These are phyloP conservation scores for Fraxinus paxiana DNA, from an alignment of 305 asterid species.

Conservation along the genomic window DNA sequence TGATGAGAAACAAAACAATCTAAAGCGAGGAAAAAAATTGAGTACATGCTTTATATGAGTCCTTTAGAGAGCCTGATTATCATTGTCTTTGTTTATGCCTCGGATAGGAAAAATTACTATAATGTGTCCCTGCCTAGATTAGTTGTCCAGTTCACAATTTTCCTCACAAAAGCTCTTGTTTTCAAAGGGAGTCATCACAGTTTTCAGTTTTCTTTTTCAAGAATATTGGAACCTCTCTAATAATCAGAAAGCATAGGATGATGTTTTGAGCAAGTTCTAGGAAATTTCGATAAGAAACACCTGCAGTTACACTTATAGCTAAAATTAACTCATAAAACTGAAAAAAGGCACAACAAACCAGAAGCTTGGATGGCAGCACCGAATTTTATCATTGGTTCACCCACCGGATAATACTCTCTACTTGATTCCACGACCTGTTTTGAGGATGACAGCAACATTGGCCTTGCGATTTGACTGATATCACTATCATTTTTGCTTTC, in stretches of 20 bases:
- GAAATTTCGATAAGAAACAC: not conserved
- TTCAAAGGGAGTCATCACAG: not conserved
- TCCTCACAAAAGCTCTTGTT: not conserved
- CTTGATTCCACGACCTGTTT: slow-evolving; percentile 59
- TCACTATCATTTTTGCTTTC: slow-evolving; percentile 8
- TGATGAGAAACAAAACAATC: not conserved
- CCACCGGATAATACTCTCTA: slow-evolving; percentile 64
- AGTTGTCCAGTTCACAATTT: not conserved
- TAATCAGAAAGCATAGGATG: not conserved
- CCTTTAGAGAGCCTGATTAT: not conserved
- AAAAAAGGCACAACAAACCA: slow-evolving; percentile 41
- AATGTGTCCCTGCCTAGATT: not conserved
- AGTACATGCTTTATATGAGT: not conserved
- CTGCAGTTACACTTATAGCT: slow-evolving; percentile 4
- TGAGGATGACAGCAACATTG: slow-evolving; percentile 49
- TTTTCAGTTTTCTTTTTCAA: not conserved
- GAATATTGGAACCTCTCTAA: not conserved
- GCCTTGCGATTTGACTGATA: slow-evolving; percentile 18
- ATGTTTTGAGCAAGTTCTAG: not conserved
- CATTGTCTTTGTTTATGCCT: not conserved
- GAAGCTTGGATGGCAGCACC: slow-evolving; percentile 87
- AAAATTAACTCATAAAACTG: not conserved
- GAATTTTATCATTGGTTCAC: slow-evolving; percentile 61
- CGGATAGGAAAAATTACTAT: not conserved
- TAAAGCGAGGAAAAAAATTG: not conserved